Percentiles rank a stretch among this genome's conserved stretches.
These are phyloP conservation scores for Tribonema minus DNA, from an alignment of 108 stramenopile genomes.

Conservation along the genomic window DNA sequence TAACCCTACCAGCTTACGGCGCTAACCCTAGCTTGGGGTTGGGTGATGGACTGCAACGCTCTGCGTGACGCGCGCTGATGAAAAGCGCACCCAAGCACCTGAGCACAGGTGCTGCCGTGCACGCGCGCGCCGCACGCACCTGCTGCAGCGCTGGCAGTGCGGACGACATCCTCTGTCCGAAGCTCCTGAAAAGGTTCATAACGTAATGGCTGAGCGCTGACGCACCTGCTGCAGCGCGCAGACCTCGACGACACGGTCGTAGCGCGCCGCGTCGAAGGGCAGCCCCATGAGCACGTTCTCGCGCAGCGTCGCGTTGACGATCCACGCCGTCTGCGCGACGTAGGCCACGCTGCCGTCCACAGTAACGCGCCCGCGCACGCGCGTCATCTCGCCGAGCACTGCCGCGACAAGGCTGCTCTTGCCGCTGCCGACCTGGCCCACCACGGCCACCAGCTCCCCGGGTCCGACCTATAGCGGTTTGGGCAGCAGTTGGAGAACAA, in stretches of 20 bases:
- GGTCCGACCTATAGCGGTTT: background rate
- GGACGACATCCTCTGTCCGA: no score
- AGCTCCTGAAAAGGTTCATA: no score
- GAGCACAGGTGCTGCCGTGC: no score
- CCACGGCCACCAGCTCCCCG: background rate
- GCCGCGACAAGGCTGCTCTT: constrained; percentile 41
- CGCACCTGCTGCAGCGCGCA: constrained; percentile 15
- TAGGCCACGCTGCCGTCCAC: constrained; percentile 62
- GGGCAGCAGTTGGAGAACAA: no score
- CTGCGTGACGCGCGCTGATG: no score
- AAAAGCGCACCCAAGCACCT: no score
- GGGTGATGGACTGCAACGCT: no score
- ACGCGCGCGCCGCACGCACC: no score
- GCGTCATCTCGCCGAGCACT: constrained; percentile 44
- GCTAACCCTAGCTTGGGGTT: no score
- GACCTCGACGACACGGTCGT: constrained; percentile 3
- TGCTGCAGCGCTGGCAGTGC: no score
- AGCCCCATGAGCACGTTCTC: constrained; percentile 78
- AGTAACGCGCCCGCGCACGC: constrained; percentile 57
- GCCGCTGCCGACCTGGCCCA: constrained; percentile 18
- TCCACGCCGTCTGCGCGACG: constrained; percentile 84
- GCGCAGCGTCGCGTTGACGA: constrained; percentile 77
- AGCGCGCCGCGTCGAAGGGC: constrained; percentile 20
- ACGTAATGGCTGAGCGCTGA: no score
- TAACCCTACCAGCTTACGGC: no score